A percentile compares a stretch with the other conserved stretches of the same genome.
These are phyloP conservation scores for Neonectria ditissima DNA, from an alignment of 2,329 filamentous ascomycete species.

Conservation along the genomic window DNA sequence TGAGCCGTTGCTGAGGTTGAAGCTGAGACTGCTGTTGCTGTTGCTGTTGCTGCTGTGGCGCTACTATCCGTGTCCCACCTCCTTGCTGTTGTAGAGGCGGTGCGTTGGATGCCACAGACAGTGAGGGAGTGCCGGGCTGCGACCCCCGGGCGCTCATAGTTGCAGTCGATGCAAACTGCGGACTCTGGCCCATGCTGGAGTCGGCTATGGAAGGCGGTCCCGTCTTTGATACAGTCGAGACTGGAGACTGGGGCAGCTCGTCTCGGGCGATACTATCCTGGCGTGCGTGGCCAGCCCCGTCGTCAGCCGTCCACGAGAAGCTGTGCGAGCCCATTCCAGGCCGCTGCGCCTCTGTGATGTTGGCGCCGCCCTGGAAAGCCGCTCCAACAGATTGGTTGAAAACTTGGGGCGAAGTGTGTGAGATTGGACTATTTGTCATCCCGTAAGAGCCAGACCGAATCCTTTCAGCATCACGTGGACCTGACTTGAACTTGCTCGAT, in stretches of 20 bases:
- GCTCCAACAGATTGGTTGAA: slow-evolving; percentile 42
- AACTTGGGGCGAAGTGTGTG: slow-evolving; percentile 32
- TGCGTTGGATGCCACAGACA: slow-evolving; percentile 30
- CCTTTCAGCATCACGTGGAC: slow-evolving; percentile 22
- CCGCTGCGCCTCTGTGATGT: slow-evolving; percentile 28
- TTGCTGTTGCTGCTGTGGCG: slow-evolving; percentile 20
- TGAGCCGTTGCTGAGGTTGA: slow-evolving; percentile 23
- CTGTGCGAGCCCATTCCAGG: slow-evolving; percentile 32
- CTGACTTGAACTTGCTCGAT: slow-evolving; percentile 27
- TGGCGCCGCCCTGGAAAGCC: slow-evolving; percentile 22
- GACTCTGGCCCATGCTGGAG: slow-evolving; percentile 41
- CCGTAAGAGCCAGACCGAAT: slow-evolving; percentile 35
- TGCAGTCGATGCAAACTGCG: slow-evolving; percentile 34
- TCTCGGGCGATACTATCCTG: slow-evolving; percentile 26
- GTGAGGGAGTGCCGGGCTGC: slow-evolving; percentile 28
- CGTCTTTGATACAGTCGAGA: slow-evolving; percentile 40
- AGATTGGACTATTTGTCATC: slow-evolving; percentile 28
- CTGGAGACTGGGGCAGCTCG: slow-evolving; percentile 39
- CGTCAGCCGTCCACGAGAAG: slow-evolving; percentile 30
- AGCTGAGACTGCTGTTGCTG: slow-evolving; percentile 1
- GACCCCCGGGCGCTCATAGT: slow-evolving; percentile 30
- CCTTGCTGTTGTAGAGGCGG: slow-evolving; percentile 33
- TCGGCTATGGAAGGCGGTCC: slow-evolving; percentile 41
- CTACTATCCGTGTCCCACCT: slow-evolving; percentile 26
- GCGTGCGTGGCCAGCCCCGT: slow-evolving; percentile 18